Base-by-base conservation (phyloP, 306 rosid genomes). In the Pueraria montana region DNA sequence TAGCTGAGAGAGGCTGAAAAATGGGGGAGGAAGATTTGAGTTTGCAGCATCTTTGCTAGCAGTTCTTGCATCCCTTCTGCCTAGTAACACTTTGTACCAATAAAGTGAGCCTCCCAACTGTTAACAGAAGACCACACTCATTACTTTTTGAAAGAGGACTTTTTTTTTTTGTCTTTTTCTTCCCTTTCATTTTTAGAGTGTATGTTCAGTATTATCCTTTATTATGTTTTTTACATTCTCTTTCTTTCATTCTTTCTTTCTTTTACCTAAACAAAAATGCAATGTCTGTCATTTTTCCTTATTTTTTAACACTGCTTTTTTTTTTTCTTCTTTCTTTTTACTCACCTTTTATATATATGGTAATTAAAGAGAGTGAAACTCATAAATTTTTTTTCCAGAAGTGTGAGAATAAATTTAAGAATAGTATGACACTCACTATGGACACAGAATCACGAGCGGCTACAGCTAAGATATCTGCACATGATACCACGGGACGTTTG, bases 401-500 rank as follows among this genome's bases (percentile, higher is more conserved):
- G 11, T 36, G 34, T 12, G 70, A 38, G 24, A 56, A 52, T 50
- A 32, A 18, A 17, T 32, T 7, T 11, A 26, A 13, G 42, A 62
- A 27, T 27, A 40, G 26, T 11, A 6, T 2, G 26, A 62, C 4
- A 70, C 91, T 83, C 17, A 88, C 89, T 1, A 81, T 73, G 18
- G 74, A 59, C 0, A 88, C 86, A 56, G 91, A 83, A 50, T 88
- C 91, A 80, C 91, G 89, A 77, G 91, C 87, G 3, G 87, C 86
- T 10, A 88, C 18, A 2, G 91, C 89, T 62, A 88, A 81, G 48
- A 86, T 86, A 58, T 88, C 91, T 0, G 89, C 91, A 80, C 91
- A 88, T 24, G 91, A 88, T 62, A 62, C 69, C 11, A 62, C 42
- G 4, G 69, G 42, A 16, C 69, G 43, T 62, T 27, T 62, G 69